Conservation (phyloP, 169 alveolate genomes). For the Babesia bigemina region DNA sequence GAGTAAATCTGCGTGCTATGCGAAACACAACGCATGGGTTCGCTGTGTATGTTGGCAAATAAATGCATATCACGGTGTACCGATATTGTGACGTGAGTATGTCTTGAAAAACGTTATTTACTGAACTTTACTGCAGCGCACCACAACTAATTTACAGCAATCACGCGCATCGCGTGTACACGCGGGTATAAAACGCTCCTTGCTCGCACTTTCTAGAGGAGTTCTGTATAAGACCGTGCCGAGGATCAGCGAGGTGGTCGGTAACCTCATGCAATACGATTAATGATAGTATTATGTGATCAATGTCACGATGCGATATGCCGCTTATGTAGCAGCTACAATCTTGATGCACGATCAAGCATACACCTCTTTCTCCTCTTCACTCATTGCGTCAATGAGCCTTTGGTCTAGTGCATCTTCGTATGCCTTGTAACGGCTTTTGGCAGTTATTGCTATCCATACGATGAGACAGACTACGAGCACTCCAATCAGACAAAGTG, state of each 20-base stretch:
- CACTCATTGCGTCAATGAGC: conserved; percentile 21
- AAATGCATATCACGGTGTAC: neutral
- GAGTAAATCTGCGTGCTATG: neutral
- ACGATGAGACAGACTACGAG: neutral
- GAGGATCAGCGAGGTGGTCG: conserved; percentile 39
- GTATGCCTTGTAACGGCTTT: conserved; percentile 1
- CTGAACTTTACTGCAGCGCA: no score
- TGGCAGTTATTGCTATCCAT: conserved; percentile 1
- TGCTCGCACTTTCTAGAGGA: conserved; percentile 32
- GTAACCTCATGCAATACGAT: conserved; percentile 28
- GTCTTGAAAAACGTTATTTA: no score
- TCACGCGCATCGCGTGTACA: neutral
- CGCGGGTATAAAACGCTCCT: conserved; percentile 5
- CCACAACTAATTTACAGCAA: neutral
- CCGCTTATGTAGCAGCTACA: no score
- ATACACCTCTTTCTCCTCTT: conserved; percentile 19
- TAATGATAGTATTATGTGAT: no score
- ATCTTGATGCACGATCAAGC: conserved; percentile 5
- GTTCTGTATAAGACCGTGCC: conserved; percentile 62
- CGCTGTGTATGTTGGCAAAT: neutral
- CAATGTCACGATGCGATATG: neutral
- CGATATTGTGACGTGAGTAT: neutral
- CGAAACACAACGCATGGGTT: neutral
- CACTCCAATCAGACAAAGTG: neutral
- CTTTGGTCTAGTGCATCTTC: conserved; percentile 36